These are phyloP conservation scores for Sordariomycetes sp. DNA, from an alignment of 2,329 filamentous ascomycete genomes.

Conservation along the genomic window DNA sequence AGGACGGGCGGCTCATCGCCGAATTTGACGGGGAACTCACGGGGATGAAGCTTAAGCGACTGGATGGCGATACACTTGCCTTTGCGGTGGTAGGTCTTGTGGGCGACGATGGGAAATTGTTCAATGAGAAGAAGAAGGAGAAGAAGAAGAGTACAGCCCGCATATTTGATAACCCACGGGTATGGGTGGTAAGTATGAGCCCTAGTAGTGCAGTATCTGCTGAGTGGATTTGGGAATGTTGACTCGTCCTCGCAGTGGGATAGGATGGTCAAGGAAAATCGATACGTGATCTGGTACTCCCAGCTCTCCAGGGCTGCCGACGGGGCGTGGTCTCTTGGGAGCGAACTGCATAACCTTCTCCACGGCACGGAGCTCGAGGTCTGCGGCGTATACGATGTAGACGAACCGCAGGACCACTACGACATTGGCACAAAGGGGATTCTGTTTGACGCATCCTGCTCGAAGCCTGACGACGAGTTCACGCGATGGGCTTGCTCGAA, in stretches of 20 bases:
- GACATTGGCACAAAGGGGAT: slow-evolving; percentile 23
- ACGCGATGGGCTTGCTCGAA: slow-evolving; percentile 8
- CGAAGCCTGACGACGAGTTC: slow-evolving; percentile 1
- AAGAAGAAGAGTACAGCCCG: slow-evolving; percentile 7
- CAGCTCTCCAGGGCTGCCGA: slow-evolving; percentile 13
- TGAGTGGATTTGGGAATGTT: neutral
- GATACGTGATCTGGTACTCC: slow-evolving; percentile 26
- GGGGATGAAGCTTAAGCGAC: slow-evolving; percentile 19
- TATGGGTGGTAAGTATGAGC: slow-evolving; percentile 18
- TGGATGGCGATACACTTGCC: slow-evolving; percentile 21
- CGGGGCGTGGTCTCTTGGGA: slow-evolving; percentile 9
- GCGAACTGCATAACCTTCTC: slow-evolving; percentile 21
- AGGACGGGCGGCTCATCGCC: slow-evolving; percentile 14
- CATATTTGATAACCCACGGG: slow-evolving; percentile 20
- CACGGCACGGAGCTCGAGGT: slow-evolving; percentile 18
- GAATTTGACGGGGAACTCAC: slow-evolving; percentile 20
- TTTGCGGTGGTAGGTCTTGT: slow-evolving; percentile 23
- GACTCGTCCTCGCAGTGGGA: slow-evolving; percentile 16
- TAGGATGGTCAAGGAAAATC: slow-evolving; percentile 14
- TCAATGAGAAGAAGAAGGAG: slow-evolving; percentile 17
- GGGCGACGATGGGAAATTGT: slow-evolving; percentile 18
- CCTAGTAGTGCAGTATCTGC: neutral
- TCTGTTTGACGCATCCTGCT: slow-evolving; percentile 17
- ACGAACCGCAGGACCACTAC: slow-evolving; percentile 14
- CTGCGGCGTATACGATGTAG: slow-evolving; percentile 13